Evolutionary conservation across 345 rosid species (phyloP).

Genomic region (Clarkia xantiana): DNA sequence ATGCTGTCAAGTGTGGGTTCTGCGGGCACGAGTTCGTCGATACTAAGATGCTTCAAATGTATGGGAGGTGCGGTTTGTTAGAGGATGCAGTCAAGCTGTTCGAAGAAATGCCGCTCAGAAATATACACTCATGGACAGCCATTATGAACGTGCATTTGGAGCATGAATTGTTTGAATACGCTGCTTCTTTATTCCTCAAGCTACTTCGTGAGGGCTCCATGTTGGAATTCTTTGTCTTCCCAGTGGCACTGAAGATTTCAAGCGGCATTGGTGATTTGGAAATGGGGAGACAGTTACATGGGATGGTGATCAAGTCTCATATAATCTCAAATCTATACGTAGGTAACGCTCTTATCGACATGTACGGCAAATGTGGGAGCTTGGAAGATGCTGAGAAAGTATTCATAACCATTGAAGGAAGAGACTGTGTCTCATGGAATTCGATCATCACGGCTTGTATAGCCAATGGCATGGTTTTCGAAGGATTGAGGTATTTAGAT

Average conservation of each 20-base stretch:
- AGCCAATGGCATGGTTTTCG: conserved; percentile 28
- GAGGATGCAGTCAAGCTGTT: conserved; percentile 26
- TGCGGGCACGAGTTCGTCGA: conserved; percentile 36
- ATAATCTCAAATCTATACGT: conserved; percentile 25
- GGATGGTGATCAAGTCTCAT: conserved; percentile 23
- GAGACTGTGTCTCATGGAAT: conserved; percentile 45
- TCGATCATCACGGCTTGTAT: conserved; percentile 36
- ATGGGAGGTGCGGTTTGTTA: conserved; percentile 22
- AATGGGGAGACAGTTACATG: conserved; percentile 33
- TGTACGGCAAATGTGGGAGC: conserved; percentile 40
- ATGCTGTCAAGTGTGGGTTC: conserved; percentile 29
- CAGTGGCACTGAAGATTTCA: conserved; percentile 29
- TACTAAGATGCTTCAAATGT: conserved; percentile 49
- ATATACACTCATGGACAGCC: conserved; percentile 37
- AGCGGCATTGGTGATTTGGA: conserved; percentile 23
- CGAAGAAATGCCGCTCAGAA: conserved; percentile 29
- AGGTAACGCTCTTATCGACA: conserved; percentile 35
- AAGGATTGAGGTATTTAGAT: conserved; percentile 24
- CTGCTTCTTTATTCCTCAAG: conserved; percentile 16
- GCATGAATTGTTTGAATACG: conserved; percentile 25
- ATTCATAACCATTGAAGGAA: conserved; percentile 20
- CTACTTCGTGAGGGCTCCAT: conserved; percentile 17
- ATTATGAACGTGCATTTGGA: conserved; percentile 28
- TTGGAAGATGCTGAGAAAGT: conserved; percentile 29
- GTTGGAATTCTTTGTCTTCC: conserved; percentile 34